Evolutionary conservation across 805 yeast species (phyloP).

Genomic region (Scheffersomyces lignosus): DNA sequence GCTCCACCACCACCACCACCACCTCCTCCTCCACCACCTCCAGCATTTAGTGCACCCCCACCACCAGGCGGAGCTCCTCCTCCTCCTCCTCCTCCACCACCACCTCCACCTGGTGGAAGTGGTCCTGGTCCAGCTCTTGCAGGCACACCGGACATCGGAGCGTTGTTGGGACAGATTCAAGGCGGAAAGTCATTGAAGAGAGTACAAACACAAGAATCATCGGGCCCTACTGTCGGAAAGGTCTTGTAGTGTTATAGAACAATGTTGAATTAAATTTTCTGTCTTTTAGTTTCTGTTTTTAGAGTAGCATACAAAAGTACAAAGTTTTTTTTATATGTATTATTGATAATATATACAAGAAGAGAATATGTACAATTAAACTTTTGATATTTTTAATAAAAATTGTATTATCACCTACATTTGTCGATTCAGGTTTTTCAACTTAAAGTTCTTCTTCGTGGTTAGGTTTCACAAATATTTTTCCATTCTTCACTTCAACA

Average conservation of each 20-base stretch:
- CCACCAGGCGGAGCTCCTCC: constrained; percentile 20
- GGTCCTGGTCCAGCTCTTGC: constrained; percentile 32
- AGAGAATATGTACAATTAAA: too few relatives aligned
- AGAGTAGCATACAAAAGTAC: too few relatives aligned
- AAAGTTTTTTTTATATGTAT: too few relatives aligned
- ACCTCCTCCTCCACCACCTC: constrained; percentile 47
- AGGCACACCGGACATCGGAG: constrained; percentile 38
- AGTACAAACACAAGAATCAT: constrained; percentile 51
- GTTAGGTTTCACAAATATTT: constrained; percentile 31
- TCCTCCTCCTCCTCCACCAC: constrained; percentile 33
- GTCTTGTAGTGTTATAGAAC: constrained; percentile 46
- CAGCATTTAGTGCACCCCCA: constrained; percentile 19
- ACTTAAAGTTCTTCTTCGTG: constrained; percentile 20
- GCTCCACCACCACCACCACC: constrained; percentile 32
- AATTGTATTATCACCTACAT: too few relatives aligned
- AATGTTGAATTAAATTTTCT: too few relatives aligned
- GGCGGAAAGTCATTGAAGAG: constrained; percentile 52
- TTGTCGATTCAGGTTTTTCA: constrained; percentile 1
- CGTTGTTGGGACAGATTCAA: constrained; percentile 57
- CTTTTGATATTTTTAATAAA: too few relatives aligned
- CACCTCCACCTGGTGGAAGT: constrained; percentile 33
- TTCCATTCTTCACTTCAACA: constrained; percentile 24
- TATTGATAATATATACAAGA: too few relatives aligned
- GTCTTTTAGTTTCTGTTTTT: too few relatives aligned
- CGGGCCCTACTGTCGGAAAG: constrained; percentile 49